Percentiles rank a stretch among this genome's conserved stretches.
Conservation (phyloP, 2,329 filamentous ascomycete species). For the Coniochaeta hoffmannii region DNA sequence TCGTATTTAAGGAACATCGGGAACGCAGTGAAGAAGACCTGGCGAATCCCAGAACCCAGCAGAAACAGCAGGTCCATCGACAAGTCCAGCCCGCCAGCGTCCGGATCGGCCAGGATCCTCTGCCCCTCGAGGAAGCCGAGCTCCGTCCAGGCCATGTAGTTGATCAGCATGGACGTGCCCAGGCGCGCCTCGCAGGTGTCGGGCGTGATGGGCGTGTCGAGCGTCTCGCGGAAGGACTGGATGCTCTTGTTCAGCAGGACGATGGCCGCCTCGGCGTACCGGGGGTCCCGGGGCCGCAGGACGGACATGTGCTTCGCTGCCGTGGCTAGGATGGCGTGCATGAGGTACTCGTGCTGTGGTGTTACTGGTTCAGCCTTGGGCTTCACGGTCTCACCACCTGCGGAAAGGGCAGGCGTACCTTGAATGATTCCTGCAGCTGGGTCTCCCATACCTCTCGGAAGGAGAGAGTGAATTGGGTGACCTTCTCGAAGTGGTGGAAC, state of each 20-base stretch:
- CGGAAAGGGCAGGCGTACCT: slow-evolving; percentile 10
- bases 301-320: slow-evolving; percentile 15
- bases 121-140: slow-evolving; percentile 17
- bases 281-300: slow-evolving; percentile 6
- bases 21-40: slow-evolving; percentile 17
- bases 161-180: slow-evolving; percentile 1
- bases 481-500: slow-evolving; percentile 21
- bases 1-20: slow-evolving; percentile 11
- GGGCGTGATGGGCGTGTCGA: slow-evolving; percentile 10
- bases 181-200: slow-evolving; percentile 3
- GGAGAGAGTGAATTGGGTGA: slow-evolving; percentile 16
- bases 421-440: slow-evolving; percentile 19
- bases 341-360: slow-evolving; percentile 20
- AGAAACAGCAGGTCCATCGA: slow-evolving; percentile 19
- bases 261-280: slow-evolving; percentile 11
- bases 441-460: slow-evolving; percentile 19
- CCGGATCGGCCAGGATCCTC: not conserved
- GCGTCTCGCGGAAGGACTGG: slow-evolving; percentile 10
- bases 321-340: slow-evolving; percentile 16
- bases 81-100: slow-evolving; percentile 12
- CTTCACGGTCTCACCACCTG: too few relatives aligned
- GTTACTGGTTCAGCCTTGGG: not conserved
- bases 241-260: slow-evolving; percentile 12
- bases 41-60: slow-evolving; percentile 19
- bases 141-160: slow-evolving; percentile 7